These are phyloP conservation scores for Emericellopsis cladophorae DNA, from an alignment of 2,329 filamentous ascomycete genomes.

Conservation along the genomic window DNA sequence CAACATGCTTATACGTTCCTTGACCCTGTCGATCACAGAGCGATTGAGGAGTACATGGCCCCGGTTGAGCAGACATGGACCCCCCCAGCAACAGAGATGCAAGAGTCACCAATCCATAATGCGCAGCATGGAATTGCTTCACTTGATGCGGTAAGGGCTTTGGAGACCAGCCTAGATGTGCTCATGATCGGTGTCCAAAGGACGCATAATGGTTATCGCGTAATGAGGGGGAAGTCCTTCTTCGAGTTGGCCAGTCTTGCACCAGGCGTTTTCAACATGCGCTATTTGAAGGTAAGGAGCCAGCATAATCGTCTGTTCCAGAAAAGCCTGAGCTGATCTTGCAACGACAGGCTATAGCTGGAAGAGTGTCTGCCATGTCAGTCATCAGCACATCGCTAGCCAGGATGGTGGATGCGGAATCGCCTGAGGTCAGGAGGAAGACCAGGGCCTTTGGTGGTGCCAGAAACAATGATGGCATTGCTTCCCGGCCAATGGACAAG, in stretches of 20 bases:
- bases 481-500: no score
- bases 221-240: not conserved
- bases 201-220: not conserved
- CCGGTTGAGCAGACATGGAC: no score
- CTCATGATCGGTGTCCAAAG: not conserved
- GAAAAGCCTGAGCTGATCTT: no score
- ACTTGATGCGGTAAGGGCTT: not conserved
- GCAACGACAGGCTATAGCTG: no score
- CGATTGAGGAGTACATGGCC: not conserved
- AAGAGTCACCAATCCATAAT: no score
- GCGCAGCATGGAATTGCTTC: not conserved
- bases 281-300: conserved; percentile 19
- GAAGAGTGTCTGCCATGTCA: no score
- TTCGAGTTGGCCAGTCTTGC: conserved; percentile 13
- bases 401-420: conserved; percentile 18
- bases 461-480: no score
- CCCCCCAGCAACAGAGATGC: no score
- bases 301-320: not conserved
- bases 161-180: not conserved
- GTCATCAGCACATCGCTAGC: no score
- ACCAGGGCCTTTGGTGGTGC: conserved; percentile 3
- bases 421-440: conserved; percentile 17
- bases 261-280: conserved; percentile 22
- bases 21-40: not conserved
- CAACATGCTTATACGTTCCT: not conserved